Evolutionary conservation across 768 basidiomycete genomes (phyloP), one percentile per base, ranked within the genome.

Genomic region (Hericium coralloides): DNA sequence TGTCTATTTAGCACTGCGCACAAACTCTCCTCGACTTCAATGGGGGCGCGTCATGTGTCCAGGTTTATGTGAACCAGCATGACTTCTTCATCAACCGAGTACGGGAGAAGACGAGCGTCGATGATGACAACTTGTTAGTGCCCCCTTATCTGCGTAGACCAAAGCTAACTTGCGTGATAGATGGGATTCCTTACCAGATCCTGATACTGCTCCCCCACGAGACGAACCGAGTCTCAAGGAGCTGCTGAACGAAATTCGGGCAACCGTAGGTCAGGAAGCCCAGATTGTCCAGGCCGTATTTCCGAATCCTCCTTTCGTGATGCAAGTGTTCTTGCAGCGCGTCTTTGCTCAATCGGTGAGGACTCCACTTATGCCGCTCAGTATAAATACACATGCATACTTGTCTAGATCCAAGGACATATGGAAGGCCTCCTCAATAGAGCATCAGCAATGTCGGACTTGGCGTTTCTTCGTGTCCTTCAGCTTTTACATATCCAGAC

Each of bases 231-330:
- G 92, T 9, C 72, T 98, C 38, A 75, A 77, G 7, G 87, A 86
- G 37, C 72, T 98, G 38, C 92, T 95, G 65, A 74, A 76, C 20
- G 94, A 98, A 69, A 98, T 99, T 56, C 79, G 92, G 43, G 76
- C 78, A 4, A 98, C 95, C 0, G 93, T 98, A 22, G 90, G 87
- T 37, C 94, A 95, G 56, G 97, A 99, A 71, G 88, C 92, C 0
- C 93, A 98, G 67, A 99, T 99, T 53, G 95, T 99, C 26, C 95
- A 97, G 69, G 95, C 94, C 3, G 97, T 99, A 12, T 99, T 99
- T 69, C 97, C 97, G 0, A 93, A 95, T 64, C 95, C 97, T 9
- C 83, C 89, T 17, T 82, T 92, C 15, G 97, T 99, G 3, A 95
- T 98, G 92, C 93, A 97, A 69, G 95, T 98, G 15, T 98, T 99